A percentile compares a stretch with the other conserved stretches of the same genome.
Evolutionary conservation across 2,329 filamentous ascomycete genomes (phyloP).

Genomic region (Cladosporium sphaerospermum): DNA sequence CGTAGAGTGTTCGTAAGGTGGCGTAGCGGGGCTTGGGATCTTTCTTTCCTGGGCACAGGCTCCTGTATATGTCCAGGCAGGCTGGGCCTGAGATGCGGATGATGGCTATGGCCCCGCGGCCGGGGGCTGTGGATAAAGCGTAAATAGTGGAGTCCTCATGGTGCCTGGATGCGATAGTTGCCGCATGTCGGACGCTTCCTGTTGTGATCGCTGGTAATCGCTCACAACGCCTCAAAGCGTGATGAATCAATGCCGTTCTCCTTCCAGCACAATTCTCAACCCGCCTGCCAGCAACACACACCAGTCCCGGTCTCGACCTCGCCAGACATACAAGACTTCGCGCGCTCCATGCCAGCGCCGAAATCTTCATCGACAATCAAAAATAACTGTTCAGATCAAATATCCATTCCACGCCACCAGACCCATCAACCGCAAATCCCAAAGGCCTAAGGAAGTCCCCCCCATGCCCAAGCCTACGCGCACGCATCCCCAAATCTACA

Average conservation of each 20-base stretch:
- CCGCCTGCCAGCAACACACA: background rate
- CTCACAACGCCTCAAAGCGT: background rate
- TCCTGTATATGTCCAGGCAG: slow-evolving; percentile 61
- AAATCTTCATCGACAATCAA: slow-evolving; percentile 3
- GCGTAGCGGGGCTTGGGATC: slow-evolving; percentile 59
- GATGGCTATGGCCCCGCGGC: slow-evolving; percentile 83
- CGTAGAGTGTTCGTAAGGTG: slow-evolving; percentile 66
- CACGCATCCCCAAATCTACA: background rate
- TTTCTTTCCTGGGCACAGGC: slow-evolving; percentile 51
- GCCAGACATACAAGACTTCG: background rate
- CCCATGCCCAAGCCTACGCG: background rate
- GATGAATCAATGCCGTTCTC: background rate
- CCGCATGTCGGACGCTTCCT: background rate
- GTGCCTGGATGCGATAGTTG: background rate
- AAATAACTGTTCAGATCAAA: background rate
- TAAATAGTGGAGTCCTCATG: slow-evolving; percentile 62
- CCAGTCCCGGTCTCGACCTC: background rate
- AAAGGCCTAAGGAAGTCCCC: too few relatives aligned
- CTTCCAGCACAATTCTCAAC: background rate
- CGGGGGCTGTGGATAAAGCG: slow-evolving; percentile 79
- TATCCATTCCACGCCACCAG: too few relatives aligned
- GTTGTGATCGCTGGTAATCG: background rate
- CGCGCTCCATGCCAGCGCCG: slow-evolving; percentile 1
- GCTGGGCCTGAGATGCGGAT: slow-evolving; percentile 78
- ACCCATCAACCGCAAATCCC: too few relatives aligned